Evolutionary conservation across 1,139 yeast species (phyloP), one percentile per base, ranked within the genome.

Genomic region (Casaregolazyma lundiana): DNA sequence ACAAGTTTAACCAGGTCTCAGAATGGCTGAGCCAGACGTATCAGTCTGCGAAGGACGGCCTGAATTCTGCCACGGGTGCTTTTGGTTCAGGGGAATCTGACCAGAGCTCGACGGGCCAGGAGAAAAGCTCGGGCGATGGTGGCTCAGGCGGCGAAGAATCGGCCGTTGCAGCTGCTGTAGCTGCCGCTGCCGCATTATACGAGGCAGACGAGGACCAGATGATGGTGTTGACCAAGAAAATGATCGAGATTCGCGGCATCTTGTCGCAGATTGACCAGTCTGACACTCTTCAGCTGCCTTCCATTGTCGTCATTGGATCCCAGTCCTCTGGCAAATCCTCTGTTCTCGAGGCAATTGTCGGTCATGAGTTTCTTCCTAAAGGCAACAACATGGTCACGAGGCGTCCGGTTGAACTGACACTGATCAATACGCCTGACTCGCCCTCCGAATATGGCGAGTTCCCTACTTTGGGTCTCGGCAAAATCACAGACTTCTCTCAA

Each of bases 301-400:
- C 96, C 0, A 94, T 94, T 56, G 98, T 94, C 15, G 98, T 94
- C 1, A 80, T 94, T 55, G 98, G 99, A 0, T 92, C 98, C 1
- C 98, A 94, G 68, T 86, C 96, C 8, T 87, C 96, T 44, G 99
- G 99, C 45, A 90, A 90, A 65, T 86, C 96, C 0, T 89, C 97
- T 0, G 97, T 90, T 1, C 73, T 90, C 50, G 97, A 90, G 63
- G 80, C 96, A 13, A 84, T 90, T 50, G 97, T 90, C 1, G 97
- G 97, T 9, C 95, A 85, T 57, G 96, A 90, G 60, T 90, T 90
- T 58, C 70, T 90, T 50, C 97, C 97, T 22, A 90, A 90, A 65
- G 97, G 97, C 21, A 78, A 84, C 40, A 90, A 90, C 62, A 90
- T 90, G 97, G 97, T 90, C 18, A 90, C 97, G 0, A 77, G 96